Conservation (phyloP, 228 moss, liverwort and hornwort species). For the Sphagnum magellanicum region DNA sequence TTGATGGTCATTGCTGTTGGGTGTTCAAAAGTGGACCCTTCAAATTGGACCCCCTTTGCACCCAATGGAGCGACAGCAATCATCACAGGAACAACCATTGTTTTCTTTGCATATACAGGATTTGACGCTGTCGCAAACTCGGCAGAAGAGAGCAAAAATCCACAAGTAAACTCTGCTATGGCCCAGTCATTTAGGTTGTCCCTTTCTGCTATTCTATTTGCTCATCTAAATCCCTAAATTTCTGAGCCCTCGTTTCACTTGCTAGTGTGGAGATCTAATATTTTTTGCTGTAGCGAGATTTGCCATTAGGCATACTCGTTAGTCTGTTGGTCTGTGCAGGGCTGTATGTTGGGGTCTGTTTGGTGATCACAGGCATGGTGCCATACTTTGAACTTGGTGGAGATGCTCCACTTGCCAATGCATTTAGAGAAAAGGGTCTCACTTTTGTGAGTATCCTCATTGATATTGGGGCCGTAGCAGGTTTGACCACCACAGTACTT, state of each 20-base stretch:
- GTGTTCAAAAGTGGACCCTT: conserved; percentile 63
- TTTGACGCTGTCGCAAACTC: conserved; percentile 99
- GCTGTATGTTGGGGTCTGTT: conserved; percentile 75
- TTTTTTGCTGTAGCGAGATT: conserved; percentile 66
- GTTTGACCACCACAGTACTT: conserved; percentile 86
- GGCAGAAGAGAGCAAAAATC: conserved; percentile 88
- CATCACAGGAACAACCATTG: conserved; percentile 78
- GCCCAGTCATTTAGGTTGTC: background rate
- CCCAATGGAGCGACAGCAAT: conserved; percentile 70
- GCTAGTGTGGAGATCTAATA: no score
- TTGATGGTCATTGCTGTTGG: conserved; percentile 75
- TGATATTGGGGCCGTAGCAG: conserved; percentile 83
- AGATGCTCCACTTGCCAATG: conserved; percentile 81
- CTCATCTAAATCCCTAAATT: background rate
- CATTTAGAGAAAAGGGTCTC: conserved; percentile 62
- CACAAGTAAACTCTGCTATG: conserved; percentile 44
- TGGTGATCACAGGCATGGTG: conserved; percentile 98
- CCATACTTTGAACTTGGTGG: conserved; percentile 74
- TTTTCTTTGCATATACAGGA: conserved; percentile 93
- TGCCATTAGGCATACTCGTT: conserved; percentile 81
- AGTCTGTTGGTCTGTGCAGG: conserved; percentile 84
- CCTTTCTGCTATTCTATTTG: background rate
- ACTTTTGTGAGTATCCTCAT: conserved; percentile 60
- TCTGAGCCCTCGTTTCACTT: background rate
- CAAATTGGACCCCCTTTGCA: conserved; percentile 85